Percentiles rank a stretch among this genome's conserved stretches.
Conservation (phyloP, 176 grass and related monocot genomes). For the Paspalum notatum region DNA sequence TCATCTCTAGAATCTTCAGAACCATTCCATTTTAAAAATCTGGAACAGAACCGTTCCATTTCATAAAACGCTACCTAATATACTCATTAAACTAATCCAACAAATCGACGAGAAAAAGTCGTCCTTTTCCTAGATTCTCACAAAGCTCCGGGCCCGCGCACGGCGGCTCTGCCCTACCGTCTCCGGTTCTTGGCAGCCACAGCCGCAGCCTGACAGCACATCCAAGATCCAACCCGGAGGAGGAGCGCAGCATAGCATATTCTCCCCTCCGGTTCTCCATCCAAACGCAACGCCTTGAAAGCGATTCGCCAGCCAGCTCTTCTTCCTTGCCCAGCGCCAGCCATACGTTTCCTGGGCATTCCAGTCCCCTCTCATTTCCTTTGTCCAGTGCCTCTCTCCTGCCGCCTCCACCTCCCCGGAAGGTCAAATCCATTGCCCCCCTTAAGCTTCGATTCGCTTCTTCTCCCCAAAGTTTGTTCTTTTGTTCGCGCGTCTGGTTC, state of each 20-base stretch:
- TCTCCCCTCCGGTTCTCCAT: constrained; percentile 6
- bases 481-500: neutral
- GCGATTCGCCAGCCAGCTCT: neutral
- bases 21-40: no score
- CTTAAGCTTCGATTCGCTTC: neutral
- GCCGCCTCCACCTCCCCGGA: neutral
- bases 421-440: constrained; percentile 26
- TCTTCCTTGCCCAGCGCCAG: neutral
- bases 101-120: neutral
- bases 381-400: neutral
- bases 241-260: constrained; percentile 23
- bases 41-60: no score
- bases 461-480: neutral
- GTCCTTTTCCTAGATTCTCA: no score
- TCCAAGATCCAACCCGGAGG: neutral
- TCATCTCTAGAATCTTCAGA: no score
- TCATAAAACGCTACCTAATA: no score
- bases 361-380: neutral
- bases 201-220: neutral
- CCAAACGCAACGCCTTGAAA: constrained; percentile 7
- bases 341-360: constrained; percentile 11
- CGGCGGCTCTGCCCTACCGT: constrained; percentile 1
- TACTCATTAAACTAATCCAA: no score
- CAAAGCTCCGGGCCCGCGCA: neutral
- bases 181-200: constrained; percentile 9